These are phyloP conservation scores for Neurospora sp. DNA, from an alignment of 2,329 filamentous ascomycete genomes.

Conservation along the genomic window DNA sequence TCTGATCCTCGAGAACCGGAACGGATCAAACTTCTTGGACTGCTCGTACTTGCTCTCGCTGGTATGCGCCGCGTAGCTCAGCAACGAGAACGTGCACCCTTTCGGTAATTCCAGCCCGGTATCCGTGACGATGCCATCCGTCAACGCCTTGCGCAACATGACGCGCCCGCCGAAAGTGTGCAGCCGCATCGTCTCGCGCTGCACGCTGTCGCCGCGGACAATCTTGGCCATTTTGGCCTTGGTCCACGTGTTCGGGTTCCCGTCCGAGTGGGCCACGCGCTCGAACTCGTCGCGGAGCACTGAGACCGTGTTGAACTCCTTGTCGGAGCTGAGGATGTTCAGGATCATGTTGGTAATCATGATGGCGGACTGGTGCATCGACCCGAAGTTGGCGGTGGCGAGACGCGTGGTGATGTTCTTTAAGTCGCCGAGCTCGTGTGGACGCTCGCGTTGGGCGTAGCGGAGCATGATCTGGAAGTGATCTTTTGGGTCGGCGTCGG, in stretches of 20 bases:
- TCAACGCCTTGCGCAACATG: slow-evolving; percentile 21
- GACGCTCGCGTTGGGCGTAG: slow-evolving; percentile 28
- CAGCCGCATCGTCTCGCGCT: slow-evolving; percentile 32
- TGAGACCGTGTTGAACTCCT: slow-evolving; percentile 27
- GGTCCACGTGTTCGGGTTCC: slow-evolving; percentile 25
- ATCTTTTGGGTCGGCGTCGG: slow-evolving; percentile 21
- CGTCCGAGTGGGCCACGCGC: slow-evolving; percentile 16
- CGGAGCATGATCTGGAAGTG: slow-evolving; percentile 32
- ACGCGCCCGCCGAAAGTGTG: slow-evolving; percentile 19
- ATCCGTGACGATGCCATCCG: slow-evolving; percentile 21
- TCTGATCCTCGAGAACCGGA: slow-evolving; percentile 28
- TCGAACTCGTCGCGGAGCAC: slow-evolving; percentile 28
- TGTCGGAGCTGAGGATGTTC: slow-evolving; percentile 26
- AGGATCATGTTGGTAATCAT: slow-evolving; percentile 30
- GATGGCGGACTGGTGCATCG: slow-evolving; percentile 31
- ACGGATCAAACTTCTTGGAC: slow-evolving; percentile 29
- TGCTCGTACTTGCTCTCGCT: slow-evolving; percentile 25
- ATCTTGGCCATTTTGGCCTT: slow-evolving; percentile 28
- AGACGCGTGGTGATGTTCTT: slow-evolving; percentile 24
- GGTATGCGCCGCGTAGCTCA: slow-evolving; percentile 21
- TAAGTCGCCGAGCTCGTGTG: slow-evolving; percentile 23
- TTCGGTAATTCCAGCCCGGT: slow-evolving; percentile 24
- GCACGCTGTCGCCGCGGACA: slow-evolving; percentile 29
- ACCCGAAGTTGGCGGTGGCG: slow-evolving; percentile 25
- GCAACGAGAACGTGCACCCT: slow-evolving; percentile 24